Base-by-base conservation (phyloP, 2,329 filamentous ascomycete species). In the Myriangium duriaei region DNA sequence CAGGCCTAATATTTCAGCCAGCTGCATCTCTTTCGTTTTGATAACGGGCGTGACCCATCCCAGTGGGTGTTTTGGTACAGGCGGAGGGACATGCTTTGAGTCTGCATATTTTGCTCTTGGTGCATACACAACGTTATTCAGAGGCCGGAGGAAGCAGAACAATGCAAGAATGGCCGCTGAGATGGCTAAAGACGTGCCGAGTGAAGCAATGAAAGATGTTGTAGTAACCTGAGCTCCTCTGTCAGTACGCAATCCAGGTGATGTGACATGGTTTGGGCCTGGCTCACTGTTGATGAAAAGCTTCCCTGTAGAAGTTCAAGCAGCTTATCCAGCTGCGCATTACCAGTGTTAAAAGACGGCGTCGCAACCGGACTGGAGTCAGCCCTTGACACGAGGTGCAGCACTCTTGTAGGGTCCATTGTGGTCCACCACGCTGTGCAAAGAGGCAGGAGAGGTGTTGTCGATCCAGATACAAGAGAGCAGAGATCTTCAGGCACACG, bases 41-140 rank as follows among this genome's bases (percentile, higher is more conserved):
- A 86, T 69, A 19, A 98, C 64, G 0, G 88, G 87, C 13, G 67
- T 67, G 19, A 93, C 58, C 91, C 91, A 98, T 33, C 85, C 79
- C 55, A 93, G 86, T 7, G 88, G 65, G n/a, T 83, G 81, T 54
- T 81, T 92, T 40, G 81, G 83, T 51, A 96, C 71, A 1, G 81
- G 76, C 10, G 91, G 91, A 12, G 88, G 91, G 7, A 82, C 75
- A 63, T 94, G 86, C 59, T 81, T 85, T 49, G 85, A 77, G 57
- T 96, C 88, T 55, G 85, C 81, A 66, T 95, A 80, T 57, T 93
- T 93, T 34, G 92, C 69, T 57, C 92, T 88, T 29, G 91, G 91
- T 3, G 91, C 87, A 62, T 98, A 98, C 33, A 98, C 84, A 49
- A 88, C 74, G 40, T 79, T 81, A 59, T 96, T 88, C 60, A 87